Base-by-base conservation (phyloP, 2,329 filamentous ascomycete species). In the Lachnellula occidentalis region DNA sequence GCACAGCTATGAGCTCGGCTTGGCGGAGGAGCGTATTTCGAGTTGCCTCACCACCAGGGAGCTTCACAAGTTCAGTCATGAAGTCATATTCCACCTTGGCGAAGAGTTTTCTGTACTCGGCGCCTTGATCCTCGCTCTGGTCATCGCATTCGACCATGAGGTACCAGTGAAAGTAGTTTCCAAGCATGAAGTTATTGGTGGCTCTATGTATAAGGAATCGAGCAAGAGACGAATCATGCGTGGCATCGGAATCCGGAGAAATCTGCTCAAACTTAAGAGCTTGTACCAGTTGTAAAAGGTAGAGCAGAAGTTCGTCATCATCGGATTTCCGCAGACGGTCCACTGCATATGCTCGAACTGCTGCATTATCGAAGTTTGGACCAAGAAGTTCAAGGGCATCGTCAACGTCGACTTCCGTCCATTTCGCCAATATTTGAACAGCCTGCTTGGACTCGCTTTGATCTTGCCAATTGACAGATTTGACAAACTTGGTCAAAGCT, bases 161-260 rank as follows among this genome's bases (percentile, higher is more conserved):
- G 70, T 97, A 99, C 94, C 94, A 99, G 70, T 96, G 90, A 51
- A 99, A 83, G 72, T 95, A 96, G 69, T 95, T 99, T 31, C 92
- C 94, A 1, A 99, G 79, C 56, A 88, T 86, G 66, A 96, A 89
- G 67, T 95, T 97, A 58, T 86, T 84, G 14, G 89, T 87, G 3
- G 94, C 95, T 36, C 94, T 83, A 1, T 88, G 83, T 53, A 99
- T 94, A 3, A 99, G 77, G 67, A 99, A 99, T 22, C 82, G 83
- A 2, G 92, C 92, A 5, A 99, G 76, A 0, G 92, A 96, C 0
- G 92, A 96, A 64, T 94, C 87, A 46, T 83, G 79, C 0, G 79
- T 76, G 42, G 78, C 76, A 60, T 90, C 82, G 1, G 80, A 78
- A 31, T 80, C 77, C 4, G 81, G 75, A 1, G 83, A 79, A 58